These are phyloP conservation scores for Heterobasidion irregulare DNA, from an alignment of 1,284 basidiomycete genomes.

Conservation along the genomic window DNA sequence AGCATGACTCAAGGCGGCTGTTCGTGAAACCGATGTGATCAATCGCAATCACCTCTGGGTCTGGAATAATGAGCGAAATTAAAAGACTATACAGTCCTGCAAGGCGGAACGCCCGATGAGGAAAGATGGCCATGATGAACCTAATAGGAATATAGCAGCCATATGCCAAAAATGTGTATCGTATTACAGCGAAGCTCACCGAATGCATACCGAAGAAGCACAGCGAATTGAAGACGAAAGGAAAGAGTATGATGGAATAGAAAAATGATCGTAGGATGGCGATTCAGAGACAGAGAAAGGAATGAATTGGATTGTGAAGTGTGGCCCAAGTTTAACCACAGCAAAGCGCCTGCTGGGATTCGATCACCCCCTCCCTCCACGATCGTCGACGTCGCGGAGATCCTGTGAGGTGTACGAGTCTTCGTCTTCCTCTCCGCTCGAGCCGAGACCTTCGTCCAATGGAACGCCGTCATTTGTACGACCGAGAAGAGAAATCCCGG, in stretches of 20 bases:
- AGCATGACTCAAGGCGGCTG: background rate
- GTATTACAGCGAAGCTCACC: background rate
- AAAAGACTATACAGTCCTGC: background rate
- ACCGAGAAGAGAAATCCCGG: slow-evolving; percentile 1
- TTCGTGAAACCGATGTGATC: background rate
- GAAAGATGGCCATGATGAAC: no score
- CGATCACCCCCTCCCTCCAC: slow-evolving; percentile 15
- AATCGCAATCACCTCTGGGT: background rate
- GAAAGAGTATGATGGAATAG: background rate
- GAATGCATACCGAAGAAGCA: background rate
- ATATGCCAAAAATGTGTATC: background rate
- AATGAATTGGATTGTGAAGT: background rate
- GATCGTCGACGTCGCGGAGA: slow-evolving; percentile 19
- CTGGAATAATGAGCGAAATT: background rate
- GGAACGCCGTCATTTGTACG: slow-evolving; percentile 8
- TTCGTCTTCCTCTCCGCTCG: slow-evolving; percentile 24
- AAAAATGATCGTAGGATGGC: background rate
- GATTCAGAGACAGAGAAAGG: background rate
- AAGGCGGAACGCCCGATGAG: background rate
- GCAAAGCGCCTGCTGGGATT: background rate
- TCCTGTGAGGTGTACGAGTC: slow-evolving; percentile 26
- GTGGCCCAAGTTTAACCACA: background rate
- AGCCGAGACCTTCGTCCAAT: slow-evolving; percentile 18
- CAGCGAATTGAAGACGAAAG: background rate
- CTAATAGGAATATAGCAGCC: no score